Base-by-base conservation (phyloP, 495 filamentous ascomycete genomes). In the Annulohypoxylon moriforme region DNA sequence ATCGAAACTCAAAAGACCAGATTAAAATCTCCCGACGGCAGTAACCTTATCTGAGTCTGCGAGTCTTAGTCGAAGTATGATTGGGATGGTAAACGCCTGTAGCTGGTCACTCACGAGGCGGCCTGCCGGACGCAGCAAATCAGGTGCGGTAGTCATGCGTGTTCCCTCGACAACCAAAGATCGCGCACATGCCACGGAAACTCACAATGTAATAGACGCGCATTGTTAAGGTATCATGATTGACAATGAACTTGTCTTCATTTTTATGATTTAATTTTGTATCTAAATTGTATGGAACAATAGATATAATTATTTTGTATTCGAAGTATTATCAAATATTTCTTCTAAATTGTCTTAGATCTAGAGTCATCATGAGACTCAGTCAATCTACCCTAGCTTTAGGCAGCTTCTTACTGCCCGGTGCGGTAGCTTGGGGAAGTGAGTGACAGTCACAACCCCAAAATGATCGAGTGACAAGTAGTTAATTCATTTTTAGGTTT, bases 381-480 rank as follows among this genome's bases (percentile, higher is more conserved):
- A 50, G 65, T 61, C 56, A 71, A 14, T 70, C 53, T 47, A 52
- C 63, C 22, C 34, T 77, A 25, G 60, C 69, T 38, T 29, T 76
- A 34, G 70, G 77, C 64, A 61, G 73, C 11, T 59, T 73, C 11
- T 59, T 75, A 47, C 42, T 79, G 29, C 79, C 79, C n/a, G 69
- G 76, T 24, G 77, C 74, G 33, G 25, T 73, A 24, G 79, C 77
- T n/a, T 81, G 79, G 79, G 79, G 79, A 64, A 75, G 79, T 81
- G 69, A 74, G 78, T 79, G 49, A 36, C 46, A 9, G 44, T 29
- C 2, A 6, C 6, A n/a, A 53, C 29, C 53, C 20, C 18, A 27
- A n/a, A 13, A 4, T 10, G 10, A 49, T 25, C 10, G 3, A 3
- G 46, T 24, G 22, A 49, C 18, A 25, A 42, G 64, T 64, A 42